These are phyloP conservation scores for Cenococcum geophilum DNA, from an alignment of 495 filamentous ascomycete species.

Conservation along the genomic window DNA sequence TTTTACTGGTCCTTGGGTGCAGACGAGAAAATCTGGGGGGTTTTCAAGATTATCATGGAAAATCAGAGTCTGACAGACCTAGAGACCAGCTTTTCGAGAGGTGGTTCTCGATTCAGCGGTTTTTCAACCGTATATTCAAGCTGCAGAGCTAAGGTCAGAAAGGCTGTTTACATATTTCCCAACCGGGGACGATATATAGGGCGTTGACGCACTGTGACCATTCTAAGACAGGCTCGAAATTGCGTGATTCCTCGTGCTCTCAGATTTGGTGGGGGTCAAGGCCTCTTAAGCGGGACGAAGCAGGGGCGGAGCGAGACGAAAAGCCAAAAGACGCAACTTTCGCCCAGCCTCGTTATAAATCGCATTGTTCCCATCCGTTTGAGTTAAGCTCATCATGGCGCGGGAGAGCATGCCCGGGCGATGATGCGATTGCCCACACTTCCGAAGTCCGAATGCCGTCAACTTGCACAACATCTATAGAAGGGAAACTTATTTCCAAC, in stretches of 20 bases:
- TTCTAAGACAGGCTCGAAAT: conserved; percentile 6
- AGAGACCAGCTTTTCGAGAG: conserved; percentile 37
- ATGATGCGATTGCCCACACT: background rate
- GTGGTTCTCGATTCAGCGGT: conserved; percentile 46
- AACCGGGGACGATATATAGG: conserved; percentile 2
- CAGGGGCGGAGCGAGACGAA: background rate
- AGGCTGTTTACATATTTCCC: conserved; percentile 9
- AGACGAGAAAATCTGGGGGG: background rate
- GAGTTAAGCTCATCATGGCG: background rate
- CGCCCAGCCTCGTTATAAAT: background rate
- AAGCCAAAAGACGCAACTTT: background rate
- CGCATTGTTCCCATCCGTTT: background rate
- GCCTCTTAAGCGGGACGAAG: background rate
- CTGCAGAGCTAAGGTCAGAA: conserved; percentile 15
- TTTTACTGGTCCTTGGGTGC: background rate
- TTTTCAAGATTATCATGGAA: background rate
- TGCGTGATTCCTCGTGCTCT: conserved; percentile 10
- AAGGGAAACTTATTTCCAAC: background rate
- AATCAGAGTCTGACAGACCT: conserved; percentile 28
- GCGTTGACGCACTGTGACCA: conserved; percentile 13
- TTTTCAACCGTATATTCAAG: conserved; percentile 39
- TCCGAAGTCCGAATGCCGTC: background rate
- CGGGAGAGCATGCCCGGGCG: background rate
- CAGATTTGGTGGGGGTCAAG: background rate
- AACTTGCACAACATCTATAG: background rate